Evolutionary conservation across 164 flowering plant genomes (phyloP), one percentile per base, ranked within the genome.

Genomic region (Nymphaea colorata): DNA sequence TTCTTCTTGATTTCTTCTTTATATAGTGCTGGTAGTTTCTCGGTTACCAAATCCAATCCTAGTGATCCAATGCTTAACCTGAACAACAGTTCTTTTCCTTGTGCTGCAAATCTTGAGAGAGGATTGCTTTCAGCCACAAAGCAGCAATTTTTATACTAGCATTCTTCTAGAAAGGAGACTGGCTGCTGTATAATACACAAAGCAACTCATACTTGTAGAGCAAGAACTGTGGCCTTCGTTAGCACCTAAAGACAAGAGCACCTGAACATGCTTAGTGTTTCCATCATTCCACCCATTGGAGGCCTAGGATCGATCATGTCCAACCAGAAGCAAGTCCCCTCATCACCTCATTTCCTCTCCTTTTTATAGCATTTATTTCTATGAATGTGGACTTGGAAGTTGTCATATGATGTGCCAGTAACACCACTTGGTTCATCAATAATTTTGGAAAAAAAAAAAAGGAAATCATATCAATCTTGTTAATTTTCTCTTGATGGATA

Each of bases 301-400:
- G 91, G 90, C 87, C 94, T 3, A 84, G 82, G 72, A 82, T 67
- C 62, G 84, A 72, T 55, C 72, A 83, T 5, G 78, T 79, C 66
- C 82, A 86, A 43, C 76, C 85, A n/a, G 91, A 89, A 47, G 76
- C 84, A 73, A 88, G 93, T 64, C 91, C 83, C 64, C 86, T 90
- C 51, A 88, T 96, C 6, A 87, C 87, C 66, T 88, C 96, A 3
- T 86, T 86, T 60, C 89, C 94, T 1, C 36, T 25, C 36, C 36
- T 1, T 25, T 25, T 25, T 25, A 25, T 25, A 25, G 0, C 36
- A 25, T 25, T 25, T 25, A 25, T 25, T 25, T 25, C 36, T 25
- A 25, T 25, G 36, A 25, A 25, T 25, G 36, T 25, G 36, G 36
- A 25, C 36, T 25, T 25, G 36, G 36, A 25, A 25, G 36, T 25